Conservation (phyloP, 257 asterid genomes). For the Schizonepeta tenuifolia region DNA sequence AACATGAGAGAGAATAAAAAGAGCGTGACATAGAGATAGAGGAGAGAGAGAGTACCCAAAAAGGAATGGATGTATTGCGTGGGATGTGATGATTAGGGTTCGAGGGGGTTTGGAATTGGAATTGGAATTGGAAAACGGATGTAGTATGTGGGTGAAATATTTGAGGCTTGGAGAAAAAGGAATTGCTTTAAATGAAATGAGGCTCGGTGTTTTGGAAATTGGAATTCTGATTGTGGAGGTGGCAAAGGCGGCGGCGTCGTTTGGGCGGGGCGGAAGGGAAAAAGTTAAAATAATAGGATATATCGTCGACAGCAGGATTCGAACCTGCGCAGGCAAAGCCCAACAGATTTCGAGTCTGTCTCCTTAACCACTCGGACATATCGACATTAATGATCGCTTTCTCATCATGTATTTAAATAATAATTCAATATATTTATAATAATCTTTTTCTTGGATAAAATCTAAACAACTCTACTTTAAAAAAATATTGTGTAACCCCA, state of each 20-base stretch:
- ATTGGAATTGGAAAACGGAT: background rate
- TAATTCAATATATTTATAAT: too few relatives aligned
- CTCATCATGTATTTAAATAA: too few relatives aligned
- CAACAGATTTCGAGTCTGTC: constrained; percentile 85
- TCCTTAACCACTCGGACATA: constrained; percentile 99
- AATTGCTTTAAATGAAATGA: constrained; percentile 4
- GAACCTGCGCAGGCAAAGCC: constrained; percentile 71
- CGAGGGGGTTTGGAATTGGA: constrained; percentile 36
- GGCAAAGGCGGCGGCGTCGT: constrained; percentile 1
- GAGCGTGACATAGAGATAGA: background rate
- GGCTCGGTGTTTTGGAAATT: constrained; percentile 24
- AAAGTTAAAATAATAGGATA: background rate
- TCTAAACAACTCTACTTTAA: too few relatives aligned
- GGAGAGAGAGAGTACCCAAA: background rate
- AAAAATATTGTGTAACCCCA: too few relatives aligned
- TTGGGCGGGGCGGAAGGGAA: background rate
- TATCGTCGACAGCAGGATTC: constrained; percentile 60
- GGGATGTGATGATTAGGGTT: constrained; percentile 38
- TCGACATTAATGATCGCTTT: constrained; percentile 27
- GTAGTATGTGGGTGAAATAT: background rate
- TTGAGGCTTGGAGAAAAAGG: constrained; percentile 29
- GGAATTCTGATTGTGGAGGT: background rate
- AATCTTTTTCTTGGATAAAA: too few relatives aligned
- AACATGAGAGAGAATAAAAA: background rate
- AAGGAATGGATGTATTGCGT: constrained; percentile 24